phyloP scores from a whole-genome alignment of 805 yeast genomes.

The fission yeast (Schizosaccharomyces pombe) region DNA sequence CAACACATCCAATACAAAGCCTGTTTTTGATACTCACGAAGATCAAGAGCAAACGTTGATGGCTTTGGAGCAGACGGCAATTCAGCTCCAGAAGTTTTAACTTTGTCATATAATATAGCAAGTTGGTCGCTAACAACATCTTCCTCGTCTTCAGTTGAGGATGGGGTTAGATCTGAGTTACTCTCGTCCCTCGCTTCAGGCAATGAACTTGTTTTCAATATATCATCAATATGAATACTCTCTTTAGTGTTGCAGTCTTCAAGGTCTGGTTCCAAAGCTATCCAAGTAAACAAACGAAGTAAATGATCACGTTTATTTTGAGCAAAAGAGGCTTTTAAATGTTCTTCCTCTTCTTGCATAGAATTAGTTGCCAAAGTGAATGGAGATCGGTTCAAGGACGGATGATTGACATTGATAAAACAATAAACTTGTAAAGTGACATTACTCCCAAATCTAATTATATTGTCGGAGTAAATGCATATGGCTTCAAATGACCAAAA shows the following conservation, averaged over 20 bases:
- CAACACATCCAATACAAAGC: constrained; percentile 21
- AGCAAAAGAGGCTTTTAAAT: neutral
- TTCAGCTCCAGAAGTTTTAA: constrained; percentile 37
- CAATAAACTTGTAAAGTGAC: constrained; percentile 50
- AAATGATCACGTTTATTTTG: neutral
- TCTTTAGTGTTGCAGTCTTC: neutral
- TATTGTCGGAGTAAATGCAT: constrained; percentile 32
- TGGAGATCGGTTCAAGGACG: neutral
- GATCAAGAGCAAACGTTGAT: constrained; percentile 28
- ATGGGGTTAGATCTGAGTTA: neutral
- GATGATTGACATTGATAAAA: constrained; percentile 19
- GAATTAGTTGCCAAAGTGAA: neutral
- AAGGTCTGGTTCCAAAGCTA: constrained; percentile 7
- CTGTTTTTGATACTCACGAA: constrained; percentile 61
- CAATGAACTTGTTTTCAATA: neutral
- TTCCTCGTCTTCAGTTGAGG: constrained; percentile 10
- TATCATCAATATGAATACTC: neutral
- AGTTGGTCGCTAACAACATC: constrained; percentile 35
- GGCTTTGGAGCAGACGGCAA: constrained; percentile 39
- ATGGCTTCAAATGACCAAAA: constrained; percentile 33
- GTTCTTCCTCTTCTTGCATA: neutral
- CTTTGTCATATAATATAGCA: constrained; percentile 47
- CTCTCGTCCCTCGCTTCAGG: neutral
- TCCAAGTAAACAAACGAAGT: neutral
- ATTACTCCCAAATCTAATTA: constrained; percentile 52